Evolutionary conservation across 108 stramenopile species (phyloP).

Genomic region (Nannochloropsis gaditana): DNA sequence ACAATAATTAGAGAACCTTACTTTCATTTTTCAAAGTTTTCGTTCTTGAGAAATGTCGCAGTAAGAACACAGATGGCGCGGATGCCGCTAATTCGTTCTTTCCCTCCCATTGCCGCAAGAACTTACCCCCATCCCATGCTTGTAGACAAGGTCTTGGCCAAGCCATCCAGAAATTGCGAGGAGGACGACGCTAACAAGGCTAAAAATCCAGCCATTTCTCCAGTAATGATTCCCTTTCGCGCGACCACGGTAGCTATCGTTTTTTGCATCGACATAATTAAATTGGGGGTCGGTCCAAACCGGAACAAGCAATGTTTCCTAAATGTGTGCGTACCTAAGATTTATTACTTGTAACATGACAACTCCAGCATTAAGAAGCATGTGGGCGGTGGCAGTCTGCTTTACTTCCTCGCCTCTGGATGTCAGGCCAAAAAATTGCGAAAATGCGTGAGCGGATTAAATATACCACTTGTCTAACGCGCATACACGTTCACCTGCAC

Average conservation of each 20-base stretch:
- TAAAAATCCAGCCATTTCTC: background rate
- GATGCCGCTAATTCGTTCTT: background rate
- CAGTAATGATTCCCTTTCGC: slow-evolving; percentile 4
- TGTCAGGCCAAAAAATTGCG: background rate
- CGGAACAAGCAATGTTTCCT: too few relatives aligned
- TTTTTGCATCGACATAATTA: background rate
- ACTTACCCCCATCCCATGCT: slow-evolving; percentile 10
- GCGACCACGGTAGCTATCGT: background rate
- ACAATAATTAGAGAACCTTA: too few relatives aligned
- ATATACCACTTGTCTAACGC: too few relatives aligned
- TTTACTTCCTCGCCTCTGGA: background rate
- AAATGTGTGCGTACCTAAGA: too few relatives aligned
- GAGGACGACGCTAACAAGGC: background rate
- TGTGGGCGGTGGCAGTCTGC: background rate
- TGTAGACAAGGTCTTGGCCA: background rate
- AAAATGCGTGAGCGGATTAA: background rate
- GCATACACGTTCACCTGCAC: too few relatives aligned
- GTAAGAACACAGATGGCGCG: background rate
- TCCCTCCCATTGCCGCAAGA: background rate
- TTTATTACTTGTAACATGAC: background rate
- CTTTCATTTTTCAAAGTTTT: too few relatives aligned
- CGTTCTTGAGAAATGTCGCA: too few relatives aligned
- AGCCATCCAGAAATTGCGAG: background rate
- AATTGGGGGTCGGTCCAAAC: too few relatives aligned
- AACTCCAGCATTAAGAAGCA: background rate